A percentile compares a stretch with the other conserved stretches of the same genome.
These are phyloP conservation scores for Kluyveromyces starmeri DNA, from an alignment of 805 yeast species.

Conservation along the genomic window DNA sequence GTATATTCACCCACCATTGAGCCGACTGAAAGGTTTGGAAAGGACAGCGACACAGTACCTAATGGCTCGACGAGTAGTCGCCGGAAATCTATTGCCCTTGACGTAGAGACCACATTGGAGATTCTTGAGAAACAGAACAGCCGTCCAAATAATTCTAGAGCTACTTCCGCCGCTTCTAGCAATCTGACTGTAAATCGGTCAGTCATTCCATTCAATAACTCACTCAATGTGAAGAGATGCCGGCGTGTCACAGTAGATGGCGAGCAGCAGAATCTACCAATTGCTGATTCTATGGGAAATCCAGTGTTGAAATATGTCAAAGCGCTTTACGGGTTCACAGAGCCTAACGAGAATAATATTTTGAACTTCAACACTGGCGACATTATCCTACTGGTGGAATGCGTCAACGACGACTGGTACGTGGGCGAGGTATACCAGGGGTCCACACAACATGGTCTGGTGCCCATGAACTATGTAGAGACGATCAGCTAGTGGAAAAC, in stretches of 20 bases:
- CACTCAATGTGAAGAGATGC: slow-evolving; percentile 16
- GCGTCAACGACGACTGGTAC: slow-evolving; percentile 27
- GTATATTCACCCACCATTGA: slow-evolving; percentile 1
- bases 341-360: slow-evolving; percentile 23
- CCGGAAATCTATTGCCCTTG: slow-evolving; percentile 26
- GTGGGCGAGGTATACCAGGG: slow-evolving; percentile 24
- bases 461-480: slow-evolving; percentile 9
- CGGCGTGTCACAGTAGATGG: slow-evolving; percentile 22
- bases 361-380: slow-evolving; percentile 26
- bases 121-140: slow-evolving; percentile 2
- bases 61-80: slow-evolving; percentile 3
- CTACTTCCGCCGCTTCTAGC: slow-evolving; percentile 2
- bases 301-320: slow-evolving; percentile 25
- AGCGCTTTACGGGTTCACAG: slow-evolving; percentile 24
- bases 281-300: slow-evolving; percentile 20
- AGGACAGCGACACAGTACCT: neutral
- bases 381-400: slow-evolving; percentile 23
- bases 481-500: neutral
- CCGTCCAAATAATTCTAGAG: neutral
- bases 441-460: slow-evolving; percentile 7
- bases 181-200: slow-evolving; percentile 3
- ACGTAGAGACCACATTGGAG: slow-evolving; percentile 24
- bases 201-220: neutral
- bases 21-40: neutral
- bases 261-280: slow-evolving; percentile 26